These are phyloP conservation scores for Biscutella auriculata DNA, from an alignment of 441 rosid genomes.

Conservation along the genomic window DNA sequence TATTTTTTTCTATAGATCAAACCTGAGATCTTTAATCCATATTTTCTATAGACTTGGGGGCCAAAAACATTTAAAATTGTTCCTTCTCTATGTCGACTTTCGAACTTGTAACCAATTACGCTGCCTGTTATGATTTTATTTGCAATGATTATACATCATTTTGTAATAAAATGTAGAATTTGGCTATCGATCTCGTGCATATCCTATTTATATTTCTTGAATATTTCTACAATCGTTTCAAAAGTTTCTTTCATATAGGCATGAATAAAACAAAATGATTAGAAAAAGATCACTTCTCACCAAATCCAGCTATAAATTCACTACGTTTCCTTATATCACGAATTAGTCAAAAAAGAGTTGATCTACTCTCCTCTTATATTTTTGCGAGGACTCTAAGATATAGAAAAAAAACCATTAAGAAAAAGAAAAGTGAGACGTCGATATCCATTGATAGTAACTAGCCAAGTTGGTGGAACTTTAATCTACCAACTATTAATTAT, in stretches of 20 bases:
- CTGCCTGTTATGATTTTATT: no score
- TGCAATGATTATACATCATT: no score
- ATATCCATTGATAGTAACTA: background rate
- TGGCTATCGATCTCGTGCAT: no score
- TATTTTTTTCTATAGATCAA: no score
- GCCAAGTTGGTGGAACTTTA: constrained; percentile 8
- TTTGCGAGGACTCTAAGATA: background rate
- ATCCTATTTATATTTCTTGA: no score
- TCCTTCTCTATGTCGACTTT: no score
- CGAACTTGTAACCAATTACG: no score
- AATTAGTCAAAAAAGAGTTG: background rate
- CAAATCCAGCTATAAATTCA: background rate
- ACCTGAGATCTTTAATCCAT: no score
- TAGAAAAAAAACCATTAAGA: background rate
- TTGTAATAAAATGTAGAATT: no score
- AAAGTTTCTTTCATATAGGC: background rate
- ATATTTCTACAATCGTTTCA: no score
- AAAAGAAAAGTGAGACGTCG: constrained; percentile 1
- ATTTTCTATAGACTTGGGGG: no score
- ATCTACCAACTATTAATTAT: constrained; percentile 4
- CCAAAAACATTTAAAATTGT: no score
- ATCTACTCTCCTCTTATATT: background rate
- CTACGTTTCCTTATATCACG: background rate
- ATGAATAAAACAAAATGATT: background rate
- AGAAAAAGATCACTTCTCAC: background rate